These are phyloP conservation scores for Saccharomyces cerevisiae DNA, from an alignment of 805 yeast genomes.

Conservation along the genomic window DNA sequence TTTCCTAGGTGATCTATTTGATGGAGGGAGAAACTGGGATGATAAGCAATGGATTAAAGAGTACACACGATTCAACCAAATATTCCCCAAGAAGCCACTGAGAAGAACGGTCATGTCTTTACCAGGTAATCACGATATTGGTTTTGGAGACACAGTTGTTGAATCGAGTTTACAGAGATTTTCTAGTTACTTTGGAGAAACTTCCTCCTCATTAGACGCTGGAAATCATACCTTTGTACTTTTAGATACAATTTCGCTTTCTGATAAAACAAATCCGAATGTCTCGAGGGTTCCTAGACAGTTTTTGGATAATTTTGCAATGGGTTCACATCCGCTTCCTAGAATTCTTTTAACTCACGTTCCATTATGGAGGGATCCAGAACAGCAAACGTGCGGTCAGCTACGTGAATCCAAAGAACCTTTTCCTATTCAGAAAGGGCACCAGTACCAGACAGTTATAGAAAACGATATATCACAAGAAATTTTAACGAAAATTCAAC, in stretches of 20 bases:
- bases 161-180: slow-evolving; percentile 54
- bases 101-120: slow-evolving; percentile 38
- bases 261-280: slow-evolving; percentile 43
- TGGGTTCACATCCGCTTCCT: slow-evolving; percentile 36
- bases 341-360: slow-evolving; percentile 76
- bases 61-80: slow-evolving; percentile 52
- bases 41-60: slow-evolving; percentile 65
- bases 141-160: slow-evolving; percentile 71
- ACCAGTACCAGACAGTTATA: slow-evolving; percentile 86
- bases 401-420: slow-evolving; percentile 56
- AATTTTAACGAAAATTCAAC: slow-evolving; percentile 51
- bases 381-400: slow-evolving; percentile 62
- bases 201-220: slow-evolving; percentile 44
- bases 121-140: slow-evolving; percentile 97
- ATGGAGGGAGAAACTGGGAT: slow-evolving; percentile 89
- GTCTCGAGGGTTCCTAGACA: slow-evolving; percentile 41
- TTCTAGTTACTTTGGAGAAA: slow-evolving; percentile 61
- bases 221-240: slow-evolving; percentile 67
- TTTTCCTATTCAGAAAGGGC: slow-evolving; percentile 68
- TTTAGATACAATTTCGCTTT: slow-evolving; percentile 75
- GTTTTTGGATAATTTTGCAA: slow-evolving; percentile 40
- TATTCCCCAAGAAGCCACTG: slow-evolving; percentile 53
- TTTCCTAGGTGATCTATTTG: slow-evolving; percentile 87
- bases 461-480: slow-evolving; percentile 50
- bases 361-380: slow-evolving; percentile 69